Evolutionary conservation across 495 filamentous ascomycete species (phyloP).

Genomic region (Tuber magnatum): DNA sequence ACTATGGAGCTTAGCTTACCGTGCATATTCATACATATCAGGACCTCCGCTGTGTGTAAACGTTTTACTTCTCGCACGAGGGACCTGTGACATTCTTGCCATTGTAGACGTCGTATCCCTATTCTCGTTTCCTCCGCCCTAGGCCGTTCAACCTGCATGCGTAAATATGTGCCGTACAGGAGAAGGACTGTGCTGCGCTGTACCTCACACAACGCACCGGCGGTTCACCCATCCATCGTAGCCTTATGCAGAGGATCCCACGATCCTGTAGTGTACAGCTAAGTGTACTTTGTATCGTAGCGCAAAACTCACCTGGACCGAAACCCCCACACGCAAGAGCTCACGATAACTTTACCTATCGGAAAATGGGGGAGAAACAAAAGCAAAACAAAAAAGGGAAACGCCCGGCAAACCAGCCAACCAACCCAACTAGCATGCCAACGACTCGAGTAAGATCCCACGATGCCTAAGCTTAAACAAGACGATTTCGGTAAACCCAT

Average conservation of each 20-base stretch:
- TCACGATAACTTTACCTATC: neutral
- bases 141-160: neutral
- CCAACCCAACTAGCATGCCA: neutral
- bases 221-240: neutral
- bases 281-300: neutral
- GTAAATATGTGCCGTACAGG: neutral
- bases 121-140: neutral
- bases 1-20: neutral
- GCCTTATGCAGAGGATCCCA: neutral
- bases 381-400: neutral
- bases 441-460: neutral
- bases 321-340: neutral
- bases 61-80: neutral
- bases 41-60: neutral
- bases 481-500: slow-evolving; percentile 1
- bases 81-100: neutral
- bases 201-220: neutral
- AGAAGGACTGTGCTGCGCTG: neutral
- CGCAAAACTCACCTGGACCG: neutral
- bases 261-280: neutral
- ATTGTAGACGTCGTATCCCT: neutral
- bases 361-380: neutral
- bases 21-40: neutral
- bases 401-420: neutral
- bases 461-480: neutral